These are phyloP conservation scores for Ustilago nuda DNA, from an alignment of 1,284 basidiomycete species.

Conservation along the genomic window DNA sequence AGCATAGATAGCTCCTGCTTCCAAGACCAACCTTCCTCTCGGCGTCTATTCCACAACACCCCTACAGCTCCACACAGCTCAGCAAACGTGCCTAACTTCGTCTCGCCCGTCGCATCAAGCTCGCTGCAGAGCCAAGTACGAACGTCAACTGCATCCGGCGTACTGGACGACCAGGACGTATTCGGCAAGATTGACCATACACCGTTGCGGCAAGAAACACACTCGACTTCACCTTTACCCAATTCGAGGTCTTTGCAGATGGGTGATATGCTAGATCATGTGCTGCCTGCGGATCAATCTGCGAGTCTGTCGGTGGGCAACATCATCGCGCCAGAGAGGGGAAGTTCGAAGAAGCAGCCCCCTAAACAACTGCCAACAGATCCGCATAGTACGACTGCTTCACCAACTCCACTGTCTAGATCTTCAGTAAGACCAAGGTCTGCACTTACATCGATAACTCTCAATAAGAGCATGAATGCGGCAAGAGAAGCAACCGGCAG, in stretches of 20 bases:
- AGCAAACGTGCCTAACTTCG: background rate
- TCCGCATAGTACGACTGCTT: conserved; percentile 34
- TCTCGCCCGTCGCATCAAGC: conserved; percentile 19
- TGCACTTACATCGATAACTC: conserved; percentile 28
- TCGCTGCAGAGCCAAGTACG: conserved; percentile 10
- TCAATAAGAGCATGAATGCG: conserved; percentile 7
- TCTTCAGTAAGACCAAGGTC: conserved; percentile 21
- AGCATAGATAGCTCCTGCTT: conserved; percentile 38
- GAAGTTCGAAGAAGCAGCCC: conserved; percentile 39
- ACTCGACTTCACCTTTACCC: conserved; percentile 46
- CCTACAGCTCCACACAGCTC: conserved; percentile 17
- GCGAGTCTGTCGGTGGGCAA: conserved; percentile 38
- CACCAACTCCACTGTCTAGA: conserved; percentile 34
- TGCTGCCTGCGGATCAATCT: conserved; percentile 28
- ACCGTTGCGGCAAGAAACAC: conserved; percentile 35
- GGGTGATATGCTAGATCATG: conserved; percentile 44
- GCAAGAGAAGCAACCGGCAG: background rate
- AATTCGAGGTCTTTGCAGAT: conserved; percentile 43
- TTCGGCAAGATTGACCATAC: conserved; percentile 50
- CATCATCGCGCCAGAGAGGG: conserved; percentile 44
- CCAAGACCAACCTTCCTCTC: conserved; percentile 24
- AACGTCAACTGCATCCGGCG: conserved; percentile 22
- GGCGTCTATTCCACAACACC: conserved; percentile 40
- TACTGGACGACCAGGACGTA: conserved; percentile 23
- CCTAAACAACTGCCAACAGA: conserved; percentile 25